Evolutionary conservation across 2,329 filamentous ascomycete genomes (phyloP).

Genomic region (Fusarium humuli): DNA sequence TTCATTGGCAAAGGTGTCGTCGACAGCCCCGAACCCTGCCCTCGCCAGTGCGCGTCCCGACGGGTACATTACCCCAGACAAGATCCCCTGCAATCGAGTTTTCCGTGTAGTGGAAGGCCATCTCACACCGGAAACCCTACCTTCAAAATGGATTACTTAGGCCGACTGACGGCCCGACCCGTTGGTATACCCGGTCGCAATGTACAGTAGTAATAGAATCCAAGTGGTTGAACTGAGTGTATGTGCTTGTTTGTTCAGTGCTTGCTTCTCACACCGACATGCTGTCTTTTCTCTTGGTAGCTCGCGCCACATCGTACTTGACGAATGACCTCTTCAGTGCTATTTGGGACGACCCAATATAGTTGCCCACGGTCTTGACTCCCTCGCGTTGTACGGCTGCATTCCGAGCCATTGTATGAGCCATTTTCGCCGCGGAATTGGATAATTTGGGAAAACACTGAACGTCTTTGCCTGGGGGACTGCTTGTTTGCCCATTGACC

Average conservation of each 20-base stretch:
- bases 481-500: conserved; percentile 34
- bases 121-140: conserved; percentile 33
- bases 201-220: not conserved
- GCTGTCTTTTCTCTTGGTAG: conserved; percentile 18
- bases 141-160: conserved; percentile 17
- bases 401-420: conserved; percentile 45
- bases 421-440: conserved; percentile 40
- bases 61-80: conserved; percentile 29
- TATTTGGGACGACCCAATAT: conserved; percentile 4
- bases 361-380: conserved; percentile 19
- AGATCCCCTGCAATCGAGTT: conserved; percentile 1
- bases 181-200: conserved; percentile 41
- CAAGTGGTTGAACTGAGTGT: conserved; percentile 3
- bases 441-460: conserved; percentile 30
- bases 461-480: conserved; percentile 17
- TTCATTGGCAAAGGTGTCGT: not conserved
- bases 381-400: conserved; percentile 35
- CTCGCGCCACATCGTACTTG: conserved; percentile 15
- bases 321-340: conserved; percentile 17
- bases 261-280: conserved; percentile 39
- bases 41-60: conserved; percentile 4
- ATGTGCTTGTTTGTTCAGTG: not conserved
- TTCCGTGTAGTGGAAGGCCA: conserved; percentile 23
- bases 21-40: conserved; percentile 14
- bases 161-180: conserved; percentile 46